Evolutionary conservation across 2,329 filamentous ascomycete species (phyloP), one percentile per base, ranked within the genome.

Genomic region (Hypoxylon rubiginosum): DNA sequence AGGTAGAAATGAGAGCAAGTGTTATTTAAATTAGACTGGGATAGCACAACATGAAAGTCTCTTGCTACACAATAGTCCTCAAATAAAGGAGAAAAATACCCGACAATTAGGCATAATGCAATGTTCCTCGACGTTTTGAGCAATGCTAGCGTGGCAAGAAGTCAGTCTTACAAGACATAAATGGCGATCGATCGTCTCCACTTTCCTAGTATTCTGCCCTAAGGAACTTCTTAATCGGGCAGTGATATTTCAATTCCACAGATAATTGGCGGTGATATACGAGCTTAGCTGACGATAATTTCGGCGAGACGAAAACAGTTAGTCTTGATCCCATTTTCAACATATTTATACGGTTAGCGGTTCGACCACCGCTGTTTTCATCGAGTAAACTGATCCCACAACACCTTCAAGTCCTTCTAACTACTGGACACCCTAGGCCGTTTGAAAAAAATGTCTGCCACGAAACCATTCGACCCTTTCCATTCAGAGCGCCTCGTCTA

Each of bases 401-500:
- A 39, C 26, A 46, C 36, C 10, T 24, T 24, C 21, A 24, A 24
- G 2, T 24, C 21, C 21, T 24, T 24, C 21, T 24, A 30, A 26
- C 15, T 32, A 28, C 3, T 6, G n/a, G 10, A 46, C 6, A 15
- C 1, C 8, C 41, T 1, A 43, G 15, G 3, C n/a, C n/a, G 7
- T 43, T 43, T 43, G 11, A 11, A 10, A 39, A 48, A 30, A 3
- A 74, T 73, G 69, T 62, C 66, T n/a, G 21, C 39, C 9, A 50
- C 59, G 41, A 67, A 64, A 36, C 72, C 72, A 2, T 69, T 75
- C 26, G 70, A 78, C 48, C 71, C 74, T 13, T 82, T 80, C 71
- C 71, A 66, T 56, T 81, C 80, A 1, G 64, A 74, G 17, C 75
- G 79, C 4, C 77, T 82, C 1, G 66, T 79, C 26, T 81, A 80